Conservation (phyloP, 2,329 filamentous ascomycete genomes). For the Tolypocladium endophyticum region DNA sequence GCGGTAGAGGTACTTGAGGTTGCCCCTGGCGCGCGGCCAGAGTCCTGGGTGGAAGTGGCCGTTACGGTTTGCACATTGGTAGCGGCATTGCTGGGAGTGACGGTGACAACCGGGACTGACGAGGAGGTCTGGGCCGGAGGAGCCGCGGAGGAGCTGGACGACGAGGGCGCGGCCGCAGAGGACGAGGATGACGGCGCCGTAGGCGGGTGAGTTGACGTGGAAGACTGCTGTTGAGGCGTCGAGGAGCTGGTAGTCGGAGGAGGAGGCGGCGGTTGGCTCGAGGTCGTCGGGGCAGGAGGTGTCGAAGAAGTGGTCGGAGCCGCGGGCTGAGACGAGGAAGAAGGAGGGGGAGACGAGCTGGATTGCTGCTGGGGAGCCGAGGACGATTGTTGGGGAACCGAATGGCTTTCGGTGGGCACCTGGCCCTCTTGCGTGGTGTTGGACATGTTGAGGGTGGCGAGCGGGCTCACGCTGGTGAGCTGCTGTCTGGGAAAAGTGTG, state of each 20-base stretch:
- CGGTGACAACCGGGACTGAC: constrained; percentile 12
- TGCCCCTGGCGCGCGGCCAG: constrained; percentile 5
- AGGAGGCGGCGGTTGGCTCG: constrained; percentile 1
- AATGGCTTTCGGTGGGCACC: not conserved
- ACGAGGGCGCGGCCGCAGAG: not conserved
- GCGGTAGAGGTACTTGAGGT: constrained; percentile 14
- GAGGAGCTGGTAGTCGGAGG: constrained; percentile 1
- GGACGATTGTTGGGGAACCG: constrained; percentile 2
- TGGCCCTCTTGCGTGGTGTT: not conserved
- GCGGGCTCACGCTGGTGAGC: not conserved
- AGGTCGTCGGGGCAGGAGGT: constrained; percentile 1
- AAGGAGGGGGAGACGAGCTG: constrained; percentile 1
- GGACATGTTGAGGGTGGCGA: not conserved
- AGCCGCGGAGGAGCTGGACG: constrained; percentile 8
- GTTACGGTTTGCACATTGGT: constrained; percentile 15
- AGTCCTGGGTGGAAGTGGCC: constrained; percentile 10
- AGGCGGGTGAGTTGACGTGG: constrained; percentile 1
- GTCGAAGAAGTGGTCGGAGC: constrained; percentile 3
- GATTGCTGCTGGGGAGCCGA: constrained; percentile 1
- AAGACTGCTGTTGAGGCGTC: not conserved
- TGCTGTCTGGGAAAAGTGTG: not conserved
- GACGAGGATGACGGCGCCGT: constrained; percentile 7
- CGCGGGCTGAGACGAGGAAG: not conserved
- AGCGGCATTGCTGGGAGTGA: constrained; percentile 9
- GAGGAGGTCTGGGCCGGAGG: not conserved